Base-by-base conservation (phyloP, 805 yeast genomes). In the Yarrowia sp. region DNA sequence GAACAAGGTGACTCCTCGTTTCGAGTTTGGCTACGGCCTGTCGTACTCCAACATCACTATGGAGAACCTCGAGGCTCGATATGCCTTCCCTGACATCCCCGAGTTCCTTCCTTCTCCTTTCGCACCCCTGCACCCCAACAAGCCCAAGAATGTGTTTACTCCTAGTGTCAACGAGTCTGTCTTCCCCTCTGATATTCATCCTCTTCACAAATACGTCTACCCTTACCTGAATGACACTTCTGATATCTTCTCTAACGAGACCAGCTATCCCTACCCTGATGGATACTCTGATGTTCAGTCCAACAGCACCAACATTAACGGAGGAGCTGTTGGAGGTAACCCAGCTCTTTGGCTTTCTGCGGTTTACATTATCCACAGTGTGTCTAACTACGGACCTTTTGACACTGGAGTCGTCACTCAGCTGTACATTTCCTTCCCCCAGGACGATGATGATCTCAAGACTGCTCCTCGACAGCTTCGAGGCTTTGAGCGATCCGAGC, bases 1-100 rank as follows among this genome's bases (percentile, higher is more conserved):
- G 73, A 80, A 83, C 69, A 81, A 83, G 67, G 83, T 86, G 50
- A 79, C 80, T 70, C 88, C 89, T 20, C 76, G 88, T 58, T 87
- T 75, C 73, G 88, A 85, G 69, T 87, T 87, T 75, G 90, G 90
- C 3, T 85, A 73, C 76, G 90, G 90, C 9, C 76, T 86, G 55
- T 84, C 88, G 1, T 86, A 85, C 73, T 79, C 88, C 3, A 79
- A 78, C 50, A 79, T 77, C 69, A 70, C 76, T 4, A 69, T 80
- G 42, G 71, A 76, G n/a, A 77, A 74, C 36, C 74, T 85, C 56
- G 74, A 79, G 24, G 81, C 84, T 42, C 74, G 75, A 20, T 82
- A 81, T 70, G 76, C 82, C 1, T 75, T 76, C 69, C 74, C 83
- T 53, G 82, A 84, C 3, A 79, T 78, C 43, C 84, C 86, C 1